Conservation (phyloP, 805 yeast genomes). For the Naumovozyma castellii region DNA sequence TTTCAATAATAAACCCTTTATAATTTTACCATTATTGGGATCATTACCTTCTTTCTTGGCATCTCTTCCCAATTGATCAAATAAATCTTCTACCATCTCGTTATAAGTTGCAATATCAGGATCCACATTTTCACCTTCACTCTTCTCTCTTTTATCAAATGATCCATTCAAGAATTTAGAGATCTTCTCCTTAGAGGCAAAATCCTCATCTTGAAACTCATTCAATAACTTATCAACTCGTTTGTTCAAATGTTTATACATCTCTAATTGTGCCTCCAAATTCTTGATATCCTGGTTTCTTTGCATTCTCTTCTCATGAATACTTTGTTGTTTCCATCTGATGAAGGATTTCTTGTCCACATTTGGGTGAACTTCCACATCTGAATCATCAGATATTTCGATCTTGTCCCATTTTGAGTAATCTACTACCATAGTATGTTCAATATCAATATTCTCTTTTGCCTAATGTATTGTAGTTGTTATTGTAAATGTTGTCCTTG, state of each 20-base stretch:
- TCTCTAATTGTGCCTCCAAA: constrained; percentile 64
- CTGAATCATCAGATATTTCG: constrained; percentile 93
- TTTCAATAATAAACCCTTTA: constrained; percentile 32
- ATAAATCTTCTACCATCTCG: constrained; percentile 87
- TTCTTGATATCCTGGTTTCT: constrained; percentile 70
- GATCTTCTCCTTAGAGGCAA: constrained; percentile 28
- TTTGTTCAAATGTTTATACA: constrained; percentile 66
- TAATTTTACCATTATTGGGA: constrained; percentile 32
- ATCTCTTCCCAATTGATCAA: constrained; percentile 66
- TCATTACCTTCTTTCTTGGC: constrained; percentile 40
- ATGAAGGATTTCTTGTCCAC: constrained; percentile 91
- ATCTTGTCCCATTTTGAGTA: constrained; percentile 97
- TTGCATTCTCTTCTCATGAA: constrained; percentile 83
- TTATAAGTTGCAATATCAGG: constrained; percentile 56
- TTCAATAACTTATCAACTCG: constrained; percentile 59
- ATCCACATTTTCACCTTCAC: constrained; percentile 37
- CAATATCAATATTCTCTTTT: background rate
- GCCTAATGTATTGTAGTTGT: background rate
- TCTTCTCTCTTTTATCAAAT: constrained; percentile 53
- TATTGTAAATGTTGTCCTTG: background rate
- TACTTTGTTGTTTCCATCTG: constrained; percentile 93
- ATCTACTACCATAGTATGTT: constrained; percentile 64
- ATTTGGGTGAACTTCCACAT: constrained; percentile 94
- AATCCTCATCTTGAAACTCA: constrained; percentile 33
- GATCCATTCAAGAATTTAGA: constrained; percentile 37